phyloP scores from a whole-genome alignment of 176 grass and related monocot genomes.

The Melocanna baccifera region DNA sequence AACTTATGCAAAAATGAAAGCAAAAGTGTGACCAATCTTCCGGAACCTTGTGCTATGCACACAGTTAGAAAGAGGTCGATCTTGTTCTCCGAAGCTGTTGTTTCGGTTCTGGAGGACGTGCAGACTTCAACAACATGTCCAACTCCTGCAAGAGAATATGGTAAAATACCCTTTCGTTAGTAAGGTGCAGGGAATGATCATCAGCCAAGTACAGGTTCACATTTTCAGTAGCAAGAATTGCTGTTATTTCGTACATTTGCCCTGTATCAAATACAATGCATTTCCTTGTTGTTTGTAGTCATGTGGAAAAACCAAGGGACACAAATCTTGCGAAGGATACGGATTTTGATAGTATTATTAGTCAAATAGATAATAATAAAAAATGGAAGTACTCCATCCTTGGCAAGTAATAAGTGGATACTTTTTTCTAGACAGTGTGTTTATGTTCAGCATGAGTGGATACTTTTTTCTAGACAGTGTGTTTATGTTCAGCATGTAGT shows the following conservation, averaged over 20 bases:
- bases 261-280: background rate
- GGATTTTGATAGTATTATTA: background rate
- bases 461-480: background rate
- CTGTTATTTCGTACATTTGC: background rate
- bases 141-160: background rate
- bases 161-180: background rate
- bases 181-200: background rate
- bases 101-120: constrained; percentile 7
- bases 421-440: background rate
- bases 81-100: background rate
- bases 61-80: constrained; percentile 16
- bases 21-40: background rate
- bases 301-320: background rate
- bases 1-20: background rate
- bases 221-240: background rate
- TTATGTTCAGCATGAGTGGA: background rate
- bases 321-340: background rate
- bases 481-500: background rate
- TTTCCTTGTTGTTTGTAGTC: background rate
- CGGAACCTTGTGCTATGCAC: background rate
- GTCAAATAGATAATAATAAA: background rate
- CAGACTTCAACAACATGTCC: background rate
- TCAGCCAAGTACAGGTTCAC: background rate
- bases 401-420: background rate
- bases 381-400: background rate